A percentile compares a stretch with the other conserved stretches of the same genome.
Conservation (phyloP, 2,329 filamentous ascomycete genomes). For the Balansia obtecta region DNA sequence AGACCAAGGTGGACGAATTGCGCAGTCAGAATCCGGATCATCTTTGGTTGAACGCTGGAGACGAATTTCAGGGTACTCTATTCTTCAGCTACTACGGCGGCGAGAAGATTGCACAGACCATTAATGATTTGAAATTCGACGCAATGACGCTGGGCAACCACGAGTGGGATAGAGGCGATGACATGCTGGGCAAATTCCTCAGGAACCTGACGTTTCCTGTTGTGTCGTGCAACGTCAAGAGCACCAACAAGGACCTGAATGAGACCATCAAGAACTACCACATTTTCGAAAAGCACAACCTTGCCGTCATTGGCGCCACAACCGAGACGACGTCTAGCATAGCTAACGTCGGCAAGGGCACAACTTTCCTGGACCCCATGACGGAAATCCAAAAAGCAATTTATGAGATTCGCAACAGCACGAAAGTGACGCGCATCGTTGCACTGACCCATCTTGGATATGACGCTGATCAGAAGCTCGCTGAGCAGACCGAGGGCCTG, state of each 20-base stretch:
- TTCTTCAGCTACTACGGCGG: conserved; percentile 56
- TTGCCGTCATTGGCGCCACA: conserved; percentile 53
- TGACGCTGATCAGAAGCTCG: conserved; percentile 48
- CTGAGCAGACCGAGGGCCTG: conserved; percentile 46
- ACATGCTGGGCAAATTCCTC: conserved; percentile 48
- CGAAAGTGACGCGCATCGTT: conserved; percentile 51
- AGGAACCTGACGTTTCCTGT: conserved; percentile 53
- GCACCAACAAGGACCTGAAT: conserved; percentile 46
- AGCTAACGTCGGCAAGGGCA: conserved; percentile 44
- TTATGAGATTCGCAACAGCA: conserved; percentile 47
- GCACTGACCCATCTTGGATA: conserved; percentile 58
- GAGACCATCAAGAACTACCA: conserved; percentile 53
- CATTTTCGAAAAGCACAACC: conserved; percentile 46
- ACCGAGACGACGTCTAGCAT: conserved; percentile 28
- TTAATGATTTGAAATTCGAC: conserved; percentile 54
- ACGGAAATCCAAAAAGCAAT: conserved; percentile 47
- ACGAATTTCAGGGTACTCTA: conserved; percentile 57
- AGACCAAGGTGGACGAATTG: conserved; percentile 44
- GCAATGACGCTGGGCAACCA: conserved; percentile 58
- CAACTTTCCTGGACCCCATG: conserved; percentile 45
- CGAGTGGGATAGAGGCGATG: conserved; percentile 54
- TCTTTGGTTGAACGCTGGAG: conserved; percentile 52
- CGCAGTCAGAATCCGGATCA: conserved; percentile 46
- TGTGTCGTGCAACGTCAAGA: conserved; percentile 49
- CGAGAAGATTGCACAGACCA: conserved; percentile 54